Evolutionary conservation across 331 rosid species (phyloP), one percentile per base, ranked within the genome.

Genomic region (Arachis monticola): DNA sequence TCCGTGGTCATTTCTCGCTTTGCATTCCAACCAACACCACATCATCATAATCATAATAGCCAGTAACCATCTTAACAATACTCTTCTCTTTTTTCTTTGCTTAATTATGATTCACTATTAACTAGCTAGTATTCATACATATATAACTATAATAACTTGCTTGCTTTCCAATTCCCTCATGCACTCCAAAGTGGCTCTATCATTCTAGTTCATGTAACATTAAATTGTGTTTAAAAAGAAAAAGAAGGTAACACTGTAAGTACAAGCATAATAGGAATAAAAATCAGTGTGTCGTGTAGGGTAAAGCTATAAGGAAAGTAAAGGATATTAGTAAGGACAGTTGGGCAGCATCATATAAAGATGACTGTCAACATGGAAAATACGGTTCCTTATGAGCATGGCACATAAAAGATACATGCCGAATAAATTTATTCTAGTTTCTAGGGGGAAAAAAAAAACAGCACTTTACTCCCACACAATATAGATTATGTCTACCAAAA

Each of bases 1-100:
- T 92, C 97, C 96, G 92, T 86, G 93, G 96, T 87, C 91, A 92
- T 92, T 90, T 90, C 93, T 88, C 78, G 70, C 93, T 88, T 86
- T 83, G 74, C 61, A 76, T 81, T 81, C 69, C 78, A 79, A 77
- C 84, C 80, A 83, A 66, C 74, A 64, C 73, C 46, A 79, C 30
- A 27, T 60, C 81, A 47, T 51, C 73, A 76, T 67, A 40, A 56
- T 77, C 76, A 27, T 27, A 27, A 65, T 68, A 67, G 38, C 69
- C 60, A 55, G 5, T 52, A 58, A 78, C 62, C 57, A 40, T 72
- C 70, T 69, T 60, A 61, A 52, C 64, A 48, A 27, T 64, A 41
- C 14, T 42, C 66, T 71, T 30, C 30, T 27, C 30, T 27, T 27
- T 27, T 12, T 58, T 44, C 70, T 9, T 5, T 30, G 40, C 73